These are phyloP conservation scores for Daldinia bambusicola DNA, from an alignment of 495 filamentous ascomycete species.

Conservation along the genomic window DNA sequence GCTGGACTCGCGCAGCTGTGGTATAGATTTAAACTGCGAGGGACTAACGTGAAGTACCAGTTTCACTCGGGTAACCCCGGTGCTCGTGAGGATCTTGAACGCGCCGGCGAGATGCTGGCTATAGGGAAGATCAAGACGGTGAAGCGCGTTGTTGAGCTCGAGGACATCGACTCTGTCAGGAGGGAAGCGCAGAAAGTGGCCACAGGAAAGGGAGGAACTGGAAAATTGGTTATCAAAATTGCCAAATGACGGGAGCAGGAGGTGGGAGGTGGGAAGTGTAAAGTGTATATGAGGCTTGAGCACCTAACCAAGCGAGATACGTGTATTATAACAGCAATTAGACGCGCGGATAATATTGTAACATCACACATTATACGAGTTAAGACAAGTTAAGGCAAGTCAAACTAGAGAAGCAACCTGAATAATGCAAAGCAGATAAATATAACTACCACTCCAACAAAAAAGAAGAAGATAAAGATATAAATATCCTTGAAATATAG, in stretches of 20 bases:
- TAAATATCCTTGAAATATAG: constrained; percentile 17
- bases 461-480: not conserved
- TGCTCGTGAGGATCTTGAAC: constrained; percentile 55
- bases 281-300: not conserved
- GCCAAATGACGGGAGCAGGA: constrained; percentile 26
- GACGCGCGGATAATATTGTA: not conserved
- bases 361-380: not conserved
- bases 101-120: constrained; percentile 55
- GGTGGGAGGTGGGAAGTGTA: no score
- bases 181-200: constrained; percentile 59
- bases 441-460: constrained; percentile 21
- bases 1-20: constrained; percentile 53
- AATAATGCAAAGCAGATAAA: not conserved
- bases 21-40: constrained; percentile 50
- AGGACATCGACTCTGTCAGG: constrained; percentile 59
- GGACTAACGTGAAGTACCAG: constrained; percentile 53
- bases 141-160: constrained; percentile 53
- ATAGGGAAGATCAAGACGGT: constrained; percentile 58
- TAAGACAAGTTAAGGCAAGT: not conserved
- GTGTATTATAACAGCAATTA: not conserved
- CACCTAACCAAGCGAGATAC: not conserved
- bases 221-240: constrained; percentile 64
- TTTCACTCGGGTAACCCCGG: constrained; percentile 52
- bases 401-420: not conserved
- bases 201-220: constrained; percentile 64